Percentiles rank a stretch among this genome's conserved stretches.
Evolutionary conservation across 2,329 filamentous ascomycete genomes (phyloP).

Genomic region (Hypoxylon sp.): DNA sequence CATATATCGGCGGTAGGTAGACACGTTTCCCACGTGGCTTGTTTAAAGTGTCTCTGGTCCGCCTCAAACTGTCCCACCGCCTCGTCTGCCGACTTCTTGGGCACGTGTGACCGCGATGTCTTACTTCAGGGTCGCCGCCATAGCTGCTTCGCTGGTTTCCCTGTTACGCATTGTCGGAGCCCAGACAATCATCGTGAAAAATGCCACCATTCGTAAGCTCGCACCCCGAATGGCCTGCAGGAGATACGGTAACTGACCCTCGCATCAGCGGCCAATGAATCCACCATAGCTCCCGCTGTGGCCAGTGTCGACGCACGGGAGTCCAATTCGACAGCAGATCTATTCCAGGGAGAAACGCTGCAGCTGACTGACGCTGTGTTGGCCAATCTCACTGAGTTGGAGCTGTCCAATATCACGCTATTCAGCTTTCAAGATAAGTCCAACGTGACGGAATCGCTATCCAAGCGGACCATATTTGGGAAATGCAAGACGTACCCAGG

Average conservation of each 20-base stretch:
- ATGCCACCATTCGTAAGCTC: slow-evolving; percentile 30
- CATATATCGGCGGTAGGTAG: slow-evolving; percentile 29
- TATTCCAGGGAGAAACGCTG: slow-evolving; percentile 42
- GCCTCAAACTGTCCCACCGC: background rate
- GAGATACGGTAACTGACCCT: slow-evolving; percentile 2
- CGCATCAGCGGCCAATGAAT: slow-evolving; percentile 30
- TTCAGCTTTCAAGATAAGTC: slow-evolving; percentile 44
- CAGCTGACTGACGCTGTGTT: slow-evolving; percentile 48
- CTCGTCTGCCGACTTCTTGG: slow-evolving; percentile 16
- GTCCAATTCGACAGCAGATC: slow-evolving; percentile 36
- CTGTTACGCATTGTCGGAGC: slow-evolving; percentile 13
- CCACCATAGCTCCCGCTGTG: slow-evolving; percentile 33
- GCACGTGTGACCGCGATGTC: slow-evolving; percentile 27
- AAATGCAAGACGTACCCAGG: slow-evolving; percentile 53
- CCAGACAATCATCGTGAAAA: slow-evolving; percentile 30
- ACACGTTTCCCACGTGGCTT: background rate
- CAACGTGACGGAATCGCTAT: slow-evolving; percentile 10
- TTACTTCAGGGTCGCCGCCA: slow-evolving; percentile 16
- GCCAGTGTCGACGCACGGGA: slow-evolving; percentile 25
- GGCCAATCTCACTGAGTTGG: slow-evolving; percentile 38
- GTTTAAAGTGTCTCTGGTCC: slow-evolving; percentile 8
- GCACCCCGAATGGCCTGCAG: background rate
- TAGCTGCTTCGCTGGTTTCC: slow-evolving; percentile 17
- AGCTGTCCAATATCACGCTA: slow-evolving; percentile 40
- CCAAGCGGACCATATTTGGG: slow-evolving; percentile 40